These are phyloP conservation scores for Neurospora sp. DNA, from an alignment of 2,329 filamentous ascomycete species.

Conservation along the genomic window DNA sequence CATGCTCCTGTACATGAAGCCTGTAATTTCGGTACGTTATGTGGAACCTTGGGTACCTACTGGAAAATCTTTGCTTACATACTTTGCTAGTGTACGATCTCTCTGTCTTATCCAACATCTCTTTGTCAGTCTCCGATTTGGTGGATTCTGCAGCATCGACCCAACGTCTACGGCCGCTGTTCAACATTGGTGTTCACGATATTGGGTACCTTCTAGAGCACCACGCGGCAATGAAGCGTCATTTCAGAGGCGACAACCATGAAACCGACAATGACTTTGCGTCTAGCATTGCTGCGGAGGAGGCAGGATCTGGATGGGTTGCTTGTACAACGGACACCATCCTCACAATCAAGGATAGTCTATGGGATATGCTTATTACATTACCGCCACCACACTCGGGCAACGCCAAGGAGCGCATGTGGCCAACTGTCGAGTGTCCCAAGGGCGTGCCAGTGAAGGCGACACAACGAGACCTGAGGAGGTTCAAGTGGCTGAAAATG, in stretches of 20 bases:
- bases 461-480: slow-evolving; percentile 79
- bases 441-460: slow-evolving; percentile 62
- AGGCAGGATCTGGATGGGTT: slow-evolving; percentile 63
- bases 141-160: slow-evolving; percentile 53
- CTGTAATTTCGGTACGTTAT: slow-evolving; percentile 73
- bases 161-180: slow-evolving; percentile 69
- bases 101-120: slow-evolving; percentile 85
- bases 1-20: slow-evolving; percentile 75
- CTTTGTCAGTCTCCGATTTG: slow-evolving; percentile 59
- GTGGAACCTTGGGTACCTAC: not conserved
- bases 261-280: slow-evolving; percentile 21
- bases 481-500: slow-evolving; percentile 59
- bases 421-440: slow-evolving; percentile 65
- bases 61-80: slow-evolving; percentile 5
- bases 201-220: slow-evolving; percentile 66
- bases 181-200: slow-evolving; percentile 87
- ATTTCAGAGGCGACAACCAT: slow-evolving; percentile 21
- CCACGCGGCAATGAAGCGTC: slow-evolving; percentile 21
- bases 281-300: slow-evolving; percentile 25
- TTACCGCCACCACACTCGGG: slow-evolving; percentile 56
- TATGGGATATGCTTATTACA: slow-evolving; percentile 85
- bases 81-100: slow-evolving; percentile 68
- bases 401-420: slow-evolving; percentile 50
- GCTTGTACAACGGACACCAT: slow-evolving; percentile 96
- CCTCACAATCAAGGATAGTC: slow-evolving; percentile 69